Base-by-base conservation (phyloP, 177 flowering plant genomes). In the Telopea speciosissima region DNA sequence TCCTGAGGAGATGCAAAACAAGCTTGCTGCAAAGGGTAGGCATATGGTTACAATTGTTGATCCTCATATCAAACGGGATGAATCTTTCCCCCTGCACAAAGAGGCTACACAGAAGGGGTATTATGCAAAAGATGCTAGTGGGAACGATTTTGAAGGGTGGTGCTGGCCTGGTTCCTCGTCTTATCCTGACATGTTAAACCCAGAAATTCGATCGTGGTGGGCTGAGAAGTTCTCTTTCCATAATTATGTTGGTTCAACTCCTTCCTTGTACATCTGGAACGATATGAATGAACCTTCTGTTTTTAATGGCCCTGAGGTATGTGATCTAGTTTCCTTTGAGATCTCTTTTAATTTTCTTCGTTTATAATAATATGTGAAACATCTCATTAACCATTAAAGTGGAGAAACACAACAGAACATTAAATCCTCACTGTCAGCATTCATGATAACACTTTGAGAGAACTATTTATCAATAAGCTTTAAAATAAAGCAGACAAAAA, bases 131-230 rank as follows among this genome's bases (percentile, higher is more conserved):
- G 97, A 95, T 86, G 84, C 91, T 0, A 79, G 72, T 42, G 93
- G 96, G 3, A 90, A 81, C 66, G 99, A 91, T 80, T 95, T 33
- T 79, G 99, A 95, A 83, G 99, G 99, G 19, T 96, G 99, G 99
- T 93, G 99, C 77, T 96, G 99, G 99, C 89, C 99, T 71, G 99
- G 99, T 73, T 89, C 99, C 3, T 91, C 99, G 0, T 96, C 99
- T 0, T 96, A 96, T 75, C 66, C 71, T 2, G 99, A 96, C 77
- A 78, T 82, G 85, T 74, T 90, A 78, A 93, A 80, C 68, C 95
- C 93, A 0, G 93, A 96, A 84, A 87, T 91, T 60, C 85, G 99
- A 77, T 79, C 86, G 12, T 93, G 98, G 98, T 96, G 98, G 98
- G 86, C 80, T 70, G 96, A 87, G 31, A 96, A 87, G 78, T 93